Evolutionary conservation across 2,329 filamentous ascomycete species (phyloP).

Genomic region (Sporothrix phasma): DNA sequence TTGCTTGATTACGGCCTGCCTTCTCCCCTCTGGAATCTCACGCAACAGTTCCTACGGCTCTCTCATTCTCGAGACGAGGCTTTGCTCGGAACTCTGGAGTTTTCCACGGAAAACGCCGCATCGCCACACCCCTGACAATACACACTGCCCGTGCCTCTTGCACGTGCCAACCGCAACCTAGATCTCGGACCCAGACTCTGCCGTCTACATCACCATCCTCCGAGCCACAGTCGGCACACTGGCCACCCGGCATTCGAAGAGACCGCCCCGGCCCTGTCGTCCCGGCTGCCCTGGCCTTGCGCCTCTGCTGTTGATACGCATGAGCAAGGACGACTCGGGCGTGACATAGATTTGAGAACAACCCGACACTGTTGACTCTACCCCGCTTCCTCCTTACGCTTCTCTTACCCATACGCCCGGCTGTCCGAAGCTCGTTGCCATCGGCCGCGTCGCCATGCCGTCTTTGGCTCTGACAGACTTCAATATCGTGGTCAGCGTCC

Average conservation of each 20-base stretch:
- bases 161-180: not conserved
- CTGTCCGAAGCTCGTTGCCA: not conserved
- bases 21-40: too few relatives aligned
- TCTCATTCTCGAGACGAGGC: not conserved
- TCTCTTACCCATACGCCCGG: not conserved
- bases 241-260: not conserved
- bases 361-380: not conserved
- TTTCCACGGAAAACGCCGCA: constrained; percentile 4
- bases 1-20: not conserved
- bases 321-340: constrained; percentile 31
- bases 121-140: constrained; percentile 33
- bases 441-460: constrained; percentile 36
- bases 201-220: constrained; percentile 14
- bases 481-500: constrained; percentile 69
- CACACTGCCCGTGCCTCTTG: constrained; percentile 26
- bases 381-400: not conserved
- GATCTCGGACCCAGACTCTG: not conserved
- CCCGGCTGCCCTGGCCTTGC: constrained; percentile 22
- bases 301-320: constrained; percentile 20
- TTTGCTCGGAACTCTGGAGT: constrained; percentile 15
- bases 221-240: constrained; percentile 9
- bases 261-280: constrained; percentile 9
- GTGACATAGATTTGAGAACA: constrained; percentile 22
- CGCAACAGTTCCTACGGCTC: not conserved
- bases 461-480: constrained; percentile 51